Conservation (phyloP, 2,329 filamentous ascomycete species). For the Chaetothyriales sp. region DNA sequence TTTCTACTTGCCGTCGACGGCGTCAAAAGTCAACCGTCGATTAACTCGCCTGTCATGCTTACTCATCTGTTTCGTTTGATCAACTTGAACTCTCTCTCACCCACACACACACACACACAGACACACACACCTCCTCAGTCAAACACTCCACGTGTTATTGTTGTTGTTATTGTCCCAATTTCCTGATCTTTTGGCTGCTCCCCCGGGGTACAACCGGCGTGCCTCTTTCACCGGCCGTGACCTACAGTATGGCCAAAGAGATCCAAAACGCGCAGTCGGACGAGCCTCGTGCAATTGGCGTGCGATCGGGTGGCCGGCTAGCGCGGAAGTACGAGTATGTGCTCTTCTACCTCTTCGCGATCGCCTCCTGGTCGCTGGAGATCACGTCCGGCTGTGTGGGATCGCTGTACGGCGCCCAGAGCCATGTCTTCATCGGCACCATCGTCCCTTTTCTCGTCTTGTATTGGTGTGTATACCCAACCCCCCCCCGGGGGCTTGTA, state of each 20-base stretch:
- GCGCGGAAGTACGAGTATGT: constrained; percentile 8
- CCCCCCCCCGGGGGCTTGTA: too few relatives aligned
- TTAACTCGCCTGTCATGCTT: not conserved
- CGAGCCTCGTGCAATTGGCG: constrained; percentile 6
- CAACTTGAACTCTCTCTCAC: too few relatives aligned
- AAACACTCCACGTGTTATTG: too few relatives aligned
- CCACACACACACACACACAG: not conserved
- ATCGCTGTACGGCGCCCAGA: constrained; percentile 8
- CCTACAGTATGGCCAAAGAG: constrained; percentile 3
- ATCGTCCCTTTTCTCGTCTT: constrained; percentile 6
- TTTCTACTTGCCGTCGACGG: too few relatives aligned
- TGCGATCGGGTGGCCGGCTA: constrained; percentile 7
- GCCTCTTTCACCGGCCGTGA: not conserved
- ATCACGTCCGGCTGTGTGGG: constrained; percentile 8
- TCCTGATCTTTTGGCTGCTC: not conserved
- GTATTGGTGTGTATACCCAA: constrained; percentile 4
- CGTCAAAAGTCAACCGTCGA: too few relatives aligned
- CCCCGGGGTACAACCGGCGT: not conserved
- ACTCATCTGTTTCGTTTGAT: not conserved
- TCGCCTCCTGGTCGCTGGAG: constrained; percentile 6
- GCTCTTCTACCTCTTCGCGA: constrained; percentile 10
- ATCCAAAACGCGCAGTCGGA: constrained; percentile 6
- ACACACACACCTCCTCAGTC: not conserved
- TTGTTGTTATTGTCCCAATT: too few relatives aligned
- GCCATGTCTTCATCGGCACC: constrained; percentile 9